Conservation (phyloP, 2,329 filamentous ascomycete species). For the Bipolaris gigantea region DNA sequence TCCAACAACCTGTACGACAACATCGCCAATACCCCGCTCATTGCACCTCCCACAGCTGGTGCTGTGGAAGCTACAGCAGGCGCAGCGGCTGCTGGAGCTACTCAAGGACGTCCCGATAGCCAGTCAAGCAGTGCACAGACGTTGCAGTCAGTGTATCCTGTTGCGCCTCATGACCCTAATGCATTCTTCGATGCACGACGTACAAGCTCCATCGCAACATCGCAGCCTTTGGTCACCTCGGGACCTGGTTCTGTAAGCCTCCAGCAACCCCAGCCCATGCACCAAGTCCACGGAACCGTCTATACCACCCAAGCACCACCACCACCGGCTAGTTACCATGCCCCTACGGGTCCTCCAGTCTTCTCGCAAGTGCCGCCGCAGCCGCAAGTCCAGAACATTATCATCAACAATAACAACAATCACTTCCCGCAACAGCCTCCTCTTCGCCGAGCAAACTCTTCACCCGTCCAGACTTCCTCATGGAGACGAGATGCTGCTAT, state of each 20-base stretch:
- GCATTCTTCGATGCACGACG: slow-evolving; percentile 60
- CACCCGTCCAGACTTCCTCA: slow-evolving; percentile 47
- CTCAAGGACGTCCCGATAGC: slow-evolving; percentile 52
- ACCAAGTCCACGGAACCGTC: slow-evolving; percentile 69
- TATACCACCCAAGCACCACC: slow-evolving; percentile 56
- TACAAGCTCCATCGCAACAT: slow-evolving; percentile 53
- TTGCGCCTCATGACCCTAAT: slow-evolving; percentile 66
- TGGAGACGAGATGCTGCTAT: slow-evolving; percentile 49
- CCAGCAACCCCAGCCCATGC: slow-evolving; percentile 82
- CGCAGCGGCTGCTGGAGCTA: slow-evolving; percentile 51
- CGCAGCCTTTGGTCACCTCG: slow-evolving; percentile 38
- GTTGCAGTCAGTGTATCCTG: slow-evolving; percentile 67
- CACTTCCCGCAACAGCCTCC: slow-evolving; percentile 22
- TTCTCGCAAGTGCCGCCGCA: slow-evolving; percentile 39
- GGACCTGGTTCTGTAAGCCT: slow-evolving; percentile 62
- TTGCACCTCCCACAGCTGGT: slow-evolving; percentile 46
- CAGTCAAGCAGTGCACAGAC: slow-evolving; percentile 51
- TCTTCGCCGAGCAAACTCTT: slow-evolving; percentile 51
- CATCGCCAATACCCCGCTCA: slow-evolving; percentile 40
- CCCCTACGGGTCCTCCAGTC: slow-evolving; percentile 47
- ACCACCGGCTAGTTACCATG: slow-evolving; percentile 45
- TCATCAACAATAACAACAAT: slow-evolving; percentile 18
- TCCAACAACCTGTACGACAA: slow-evolving; percentile 41
- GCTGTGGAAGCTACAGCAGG: slow-evolving; percentile 42
- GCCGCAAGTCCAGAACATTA: slow-evolving; percentile 26